Conservation (phyloP, 139 green algal genomes). For the Dunaliella sp. region DNA sequence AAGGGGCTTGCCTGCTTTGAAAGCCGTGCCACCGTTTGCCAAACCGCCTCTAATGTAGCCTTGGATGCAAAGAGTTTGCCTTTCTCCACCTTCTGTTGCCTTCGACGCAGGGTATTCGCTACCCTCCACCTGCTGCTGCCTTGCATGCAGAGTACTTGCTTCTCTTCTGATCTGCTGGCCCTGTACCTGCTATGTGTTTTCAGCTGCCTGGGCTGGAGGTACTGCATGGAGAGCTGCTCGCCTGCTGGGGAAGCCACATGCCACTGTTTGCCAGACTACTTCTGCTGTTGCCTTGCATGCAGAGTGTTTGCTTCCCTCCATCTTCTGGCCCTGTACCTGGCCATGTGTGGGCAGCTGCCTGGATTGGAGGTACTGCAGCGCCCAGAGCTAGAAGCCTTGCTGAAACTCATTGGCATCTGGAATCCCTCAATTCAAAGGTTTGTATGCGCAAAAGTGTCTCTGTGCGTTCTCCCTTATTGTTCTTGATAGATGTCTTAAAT, state of each 20-base stretch:
- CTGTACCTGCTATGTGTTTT: conserved; percentile 33
- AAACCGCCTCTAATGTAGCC: no score
- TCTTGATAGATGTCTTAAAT: no score
- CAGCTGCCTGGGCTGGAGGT: conserved; percentile 27
- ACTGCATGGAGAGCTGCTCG: no score
- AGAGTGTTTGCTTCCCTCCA: conserved; percentile 25
- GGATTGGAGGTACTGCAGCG: conserved; percentile 22
- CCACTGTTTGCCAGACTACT: no score
- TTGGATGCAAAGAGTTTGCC: conserved; percentile 13
- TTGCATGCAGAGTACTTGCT: conserved; percentile 17
- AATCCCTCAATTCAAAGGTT: neutral
- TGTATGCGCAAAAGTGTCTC: no score
- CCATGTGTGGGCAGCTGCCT: conserved; percentile 34
- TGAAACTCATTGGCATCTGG: conserved; percentile 23
- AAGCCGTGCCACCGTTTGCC: no score
- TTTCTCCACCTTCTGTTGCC: conserved; percentile 28
- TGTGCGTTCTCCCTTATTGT: no score
- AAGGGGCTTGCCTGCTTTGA: no score
- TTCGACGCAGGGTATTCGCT: no score
- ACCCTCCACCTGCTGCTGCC: no score
- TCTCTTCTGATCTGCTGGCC: conserved; percentile 26
- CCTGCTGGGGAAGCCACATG: no score
- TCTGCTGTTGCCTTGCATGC: no score
- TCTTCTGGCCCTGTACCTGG: conserved; percentile 29
- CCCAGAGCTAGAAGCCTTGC: neutral